Base-by-base conservation (phyloP, 441 rosid species). In the Sinapis alba region DNA sequence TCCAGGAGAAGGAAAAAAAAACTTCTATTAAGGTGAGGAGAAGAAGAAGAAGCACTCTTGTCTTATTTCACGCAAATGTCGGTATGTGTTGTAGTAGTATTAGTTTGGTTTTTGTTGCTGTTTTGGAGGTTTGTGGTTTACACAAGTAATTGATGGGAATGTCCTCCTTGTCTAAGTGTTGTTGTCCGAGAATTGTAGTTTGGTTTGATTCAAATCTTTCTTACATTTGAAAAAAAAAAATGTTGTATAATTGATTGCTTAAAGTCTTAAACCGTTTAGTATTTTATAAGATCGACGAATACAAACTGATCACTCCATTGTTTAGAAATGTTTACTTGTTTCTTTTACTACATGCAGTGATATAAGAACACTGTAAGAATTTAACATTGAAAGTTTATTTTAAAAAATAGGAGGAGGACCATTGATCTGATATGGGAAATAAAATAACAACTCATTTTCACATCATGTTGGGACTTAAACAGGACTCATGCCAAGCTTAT, bases 51-150 rank as follows among this genome's bases (percentile, higher is more conserved):
- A 5, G 21, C 6, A 15, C 65, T 34, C 50, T 2, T 3, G 66
- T 13, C 26, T 62, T 69, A 60, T 62, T 58, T 62, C 30, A 62
- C 65, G 72, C 73, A 47, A 67, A 59, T 30, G 61, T 58, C 65
- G 30, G 15, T 66, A 59, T 20, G 16, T 54, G 43, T 54, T 38
- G 13, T 13, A 27, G 36, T 57, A 57, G 62, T 57, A 58, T 27
- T 26, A 7, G 27, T 19, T 32, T 58, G 32, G 62, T 24, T 24
- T 24, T 58, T 58, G 63, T 58, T 58, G 32, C 32, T 57, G 19
- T 57, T 26, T 13, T 26, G 62, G 34, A n/a, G 34, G 19, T 24
- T 57, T 26, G 10, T 57, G 34, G 19, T 26, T 57, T 58, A 58
- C 20, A 28, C n/a, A 16, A 15, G 27, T 38, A 20, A 20, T 53